These are phyloP conservation scores for Chalciporus pseudorubinellus DNA, from an alignment of 768 basidiomycete genomes.

Conservation along the genomic window DNA sequence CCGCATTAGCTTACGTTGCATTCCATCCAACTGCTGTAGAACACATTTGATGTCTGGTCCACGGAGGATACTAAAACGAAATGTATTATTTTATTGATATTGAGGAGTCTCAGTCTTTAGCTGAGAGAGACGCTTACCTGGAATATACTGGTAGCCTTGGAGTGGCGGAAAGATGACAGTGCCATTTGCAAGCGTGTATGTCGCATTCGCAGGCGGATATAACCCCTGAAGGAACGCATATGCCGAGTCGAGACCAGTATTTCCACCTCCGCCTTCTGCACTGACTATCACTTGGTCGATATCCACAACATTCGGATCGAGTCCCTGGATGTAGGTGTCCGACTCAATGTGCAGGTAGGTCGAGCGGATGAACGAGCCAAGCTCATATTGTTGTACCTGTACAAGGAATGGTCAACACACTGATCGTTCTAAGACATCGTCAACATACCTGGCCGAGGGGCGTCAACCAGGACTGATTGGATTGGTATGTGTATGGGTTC, in stretches of 20 bases:
- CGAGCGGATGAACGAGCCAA: slow-evolving; percentile 57
- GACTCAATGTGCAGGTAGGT: slow-evolving; percentile 64
- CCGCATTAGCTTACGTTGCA: slow-evolving; percentile 40
- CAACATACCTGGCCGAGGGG: slow-evolving; percentile 65
- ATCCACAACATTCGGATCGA: slow-evolving; percentile 63
- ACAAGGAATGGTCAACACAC: background rate
- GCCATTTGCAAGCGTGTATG: slow-evolving; percentile 71
- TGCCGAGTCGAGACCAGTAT: slow-evolving; percentile 78
- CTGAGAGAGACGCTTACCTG: slow-evolving; percentile 26
- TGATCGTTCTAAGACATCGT: background rate
- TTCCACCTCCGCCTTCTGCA: slow-evolving; percentile 78
- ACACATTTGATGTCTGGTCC: slow-evolving; percentile 55
- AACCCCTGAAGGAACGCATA: slow-evolving; percentile 82
- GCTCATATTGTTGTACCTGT: slow-evolving; percentile 52
- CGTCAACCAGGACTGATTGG: slow-evolving; percentile 61
- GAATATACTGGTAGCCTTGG: slow-evolving; percentile 85
- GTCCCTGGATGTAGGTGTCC: slow-evolving; percentile 62
- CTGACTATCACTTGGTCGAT: slow-evolving; percentile 68
- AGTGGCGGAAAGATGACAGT: slow-evolving; percentile 66
- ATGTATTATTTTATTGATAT: background rate
- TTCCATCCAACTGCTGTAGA: slow-evolving; percentile 75
- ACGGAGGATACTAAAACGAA: slow-evolving; percentile 39
- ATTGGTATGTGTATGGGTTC: slow-evolving; percentile 65
- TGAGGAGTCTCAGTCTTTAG: background rate
- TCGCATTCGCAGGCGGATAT: slow-evolving; percentile 72